phyloP scores from a whole-genome alignment of 495 filamentous ascomycete species.

The Penicillium paxilli region DNA sequence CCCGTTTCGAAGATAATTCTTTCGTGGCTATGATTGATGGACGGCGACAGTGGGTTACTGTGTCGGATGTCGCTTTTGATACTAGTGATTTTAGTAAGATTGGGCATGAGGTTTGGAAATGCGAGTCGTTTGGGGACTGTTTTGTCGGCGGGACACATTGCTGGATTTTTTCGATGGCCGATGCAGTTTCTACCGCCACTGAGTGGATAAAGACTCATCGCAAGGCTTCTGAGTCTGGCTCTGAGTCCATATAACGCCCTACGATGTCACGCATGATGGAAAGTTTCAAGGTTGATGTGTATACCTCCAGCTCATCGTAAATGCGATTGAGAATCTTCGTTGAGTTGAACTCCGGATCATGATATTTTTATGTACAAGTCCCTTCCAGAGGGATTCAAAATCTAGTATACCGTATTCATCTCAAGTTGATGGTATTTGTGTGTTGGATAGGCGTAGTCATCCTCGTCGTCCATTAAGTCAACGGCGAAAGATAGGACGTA shows the following conservation, averaged over 20 bases:
- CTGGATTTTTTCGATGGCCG: not conserved
- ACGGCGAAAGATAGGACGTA: constrained; percentile 22
- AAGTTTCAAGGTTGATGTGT: not conserved
- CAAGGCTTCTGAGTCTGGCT: not conserved
- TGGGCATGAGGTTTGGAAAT: not conserved
- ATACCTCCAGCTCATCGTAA: not conserved
- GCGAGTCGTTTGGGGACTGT: not conserved
- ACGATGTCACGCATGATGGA: not conserved
- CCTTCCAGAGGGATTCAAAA: not conserved
- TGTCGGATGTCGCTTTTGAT: not conserved
- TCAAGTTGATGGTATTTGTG: constrained; percentile 20
- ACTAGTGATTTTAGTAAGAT: not conserved
- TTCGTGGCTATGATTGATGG: not conserved
- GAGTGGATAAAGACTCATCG: not conserved
- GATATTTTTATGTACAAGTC: not conserved
- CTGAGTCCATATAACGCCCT: not conserved
- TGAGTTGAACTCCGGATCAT: not conserved
- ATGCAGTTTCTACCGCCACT: not conserved
- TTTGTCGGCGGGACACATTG: not conserved
- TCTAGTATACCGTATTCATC: constrained; percentile 8
- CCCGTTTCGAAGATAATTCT: not conserved
- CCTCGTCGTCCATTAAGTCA: constrained; percentile 10
- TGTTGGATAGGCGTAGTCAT: constrained; percentile 1
- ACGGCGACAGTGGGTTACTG: not conserved
- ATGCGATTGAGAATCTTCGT: not conserved